These are phyloP conservation scores for Dryas alaskensis DNA, from an alignment of 306 rosid species.

Conservation along the genomic window DNA sequence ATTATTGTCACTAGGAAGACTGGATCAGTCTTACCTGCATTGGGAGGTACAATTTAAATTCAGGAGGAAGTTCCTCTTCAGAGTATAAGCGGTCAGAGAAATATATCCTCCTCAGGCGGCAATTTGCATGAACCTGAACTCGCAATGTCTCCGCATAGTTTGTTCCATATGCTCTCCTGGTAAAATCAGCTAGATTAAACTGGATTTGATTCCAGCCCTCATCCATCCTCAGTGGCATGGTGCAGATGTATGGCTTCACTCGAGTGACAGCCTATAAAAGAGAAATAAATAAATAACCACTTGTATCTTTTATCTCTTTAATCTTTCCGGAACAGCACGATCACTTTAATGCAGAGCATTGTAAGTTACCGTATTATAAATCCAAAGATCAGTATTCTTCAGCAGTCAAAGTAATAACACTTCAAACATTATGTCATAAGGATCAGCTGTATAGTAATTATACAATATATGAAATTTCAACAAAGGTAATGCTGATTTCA, in stretches of 20 bases:
- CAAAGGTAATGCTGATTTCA: not conserved
- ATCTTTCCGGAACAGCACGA: not conserved
- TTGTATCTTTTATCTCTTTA: not conserved
- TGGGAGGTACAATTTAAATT: conserved; percentile 90
- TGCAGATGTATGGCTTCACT: conserved; percentile 89
- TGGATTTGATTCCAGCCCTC: conserved; percentile 98
- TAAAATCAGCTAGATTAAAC: conserved; percentile 76
- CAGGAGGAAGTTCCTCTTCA: conserved; percentile 94
- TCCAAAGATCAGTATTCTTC: not conserved
- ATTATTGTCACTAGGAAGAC: not conserved
- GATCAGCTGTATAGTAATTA: not conserved
- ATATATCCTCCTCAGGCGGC: conserved; percentile 90
- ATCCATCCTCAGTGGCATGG: conserved; percentile 86
- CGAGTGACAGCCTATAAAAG: conserved; percentile 64
- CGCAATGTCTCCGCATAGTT: conserved; percentile 91
- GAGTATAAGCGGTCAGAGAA: conserved; percentile 90
- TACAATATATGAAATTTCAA: not conserved
- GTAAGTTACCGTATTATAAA: not conserved
- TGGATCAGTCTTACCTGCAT: conserved; percentile 50
- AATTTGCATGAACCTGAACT: conserved; percentile 95
- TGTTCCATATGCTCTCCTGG: conserved; percentile 95
- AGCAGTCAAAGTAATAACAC: not conserved
- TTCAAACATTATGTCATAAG: not conserved
- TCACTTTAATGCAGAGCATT: not conserved
- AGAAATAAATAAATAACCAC: conserved; percentile 5